Base-by-base conservation (phyloP, 805 yeast species). In the Candida piceae region DNA sequence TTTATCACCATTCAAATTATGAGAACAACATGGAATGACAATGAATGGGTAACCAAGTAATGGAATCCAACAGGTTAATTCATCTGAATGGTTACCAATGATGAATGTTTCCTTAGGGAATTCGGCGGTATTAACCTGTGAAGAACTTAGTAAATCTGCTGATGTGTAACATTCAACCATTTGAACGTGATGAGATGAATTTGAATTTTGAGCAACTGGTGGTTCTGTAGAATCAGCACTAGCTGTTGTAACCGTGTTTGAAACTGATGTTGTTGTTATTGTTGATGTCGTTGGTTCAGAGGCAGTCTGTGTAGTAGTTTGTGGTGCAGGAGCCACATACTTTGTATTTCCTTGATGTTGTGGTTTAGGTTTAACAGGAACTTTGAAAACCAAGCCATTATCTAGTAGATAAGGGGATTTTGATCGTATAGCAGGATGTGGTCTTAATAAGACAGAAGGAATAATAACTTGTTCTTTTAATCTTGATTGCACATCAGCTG, bases 11-110 rank as follows among this genome's bases (percentile, higher is more conserved):
- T 80, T 73, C 29, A 90, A 69, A 3, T 83, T 77, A 59, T 90
- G 96, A 0, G 97, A 88, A 58, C 97, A 90, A 57, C 97, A 90
- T 9, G 97, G 97, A 29, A 90, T 85, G 8, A 87, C 95, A 67
- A 90, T 66, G 56, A 86, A 90, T 6, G 96, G 96, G 44, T 72
- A 83, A 0, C 87, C 88, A 9, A 90, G 62, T 9, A 90, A 63
- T 3, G 97, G 97, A 25, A 90, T 79, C 97, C 97, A 90, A 47
- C 95, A 84, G 0, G 97, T 89, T 39, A 90, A 69, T 55, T 90
- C 97, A 57, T 90, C 97, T 1, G 95, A 84, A 55, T 90, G 97
- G 56, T 90, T 90, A 1, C 97, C 97, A 31, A 90, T 88, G 24
- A 89, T 61, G 51, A 90, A 90, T 0, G 95, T 81, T 48, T 81